A percentile compares a stretch with the other conserved stretches of the same genome.
Evolutionary conservation across 1,284 basidiomycete genomes (phyloP).

Genomic region (Puccinia hordei): DNA sequence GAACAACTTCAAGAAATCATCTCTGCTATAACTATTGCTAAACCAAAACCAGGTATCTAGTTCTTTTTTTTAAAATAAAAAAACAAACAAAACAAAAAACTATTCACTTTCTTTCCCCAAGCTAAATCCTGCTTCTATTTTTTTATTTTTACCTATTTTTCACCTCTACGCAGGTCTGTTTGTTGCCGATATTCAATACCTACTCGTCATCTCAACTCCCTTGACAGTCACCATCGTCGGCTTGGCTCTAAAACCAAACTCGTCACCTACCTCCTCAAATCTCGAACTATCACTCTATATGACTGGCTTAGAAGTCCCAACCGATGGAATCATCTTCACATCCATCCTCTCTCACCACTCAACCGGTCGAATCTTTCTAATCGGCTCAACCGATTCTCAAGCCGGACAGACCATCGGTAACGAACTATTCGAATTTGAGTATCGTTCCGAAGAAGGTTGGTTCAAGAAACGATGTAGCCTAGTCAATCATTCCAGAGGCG

Average conservation of each 20-base stretch:
- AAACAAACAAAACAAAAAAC: conserved; percentile 65
- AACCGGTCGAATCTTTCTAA: conserved; percentile 86
- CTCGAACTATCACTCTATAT: conserved; percentile 84
- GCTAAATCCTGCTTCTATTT: background rate
- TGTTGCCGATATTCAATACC: conserved; percentile 83
- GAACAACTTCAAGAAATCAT: conserved; percentile 90
- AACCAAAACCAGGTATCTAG: conserved; percentile 56
- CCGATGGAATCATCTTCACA: conserved; percentile 73
- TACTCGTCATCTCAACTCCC: conserved; percentile 88
- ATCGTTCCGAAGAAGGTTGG: conserved; percentile 89
- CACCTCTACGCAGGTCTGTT: conserved; percentile 81
- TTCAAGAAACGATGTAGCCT: conserved; percentile 76
- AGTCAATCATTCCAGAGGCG: conserved; percentile 68
- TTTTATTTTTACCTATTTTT: no score
- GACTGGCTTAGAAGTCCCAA: conserved; percentile 78
- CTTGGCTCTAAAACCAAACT: conserved; percentile 67
- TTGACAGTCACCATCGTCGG: conserved; percentile 82
- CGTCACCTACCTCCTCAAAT: conserved; percentile 58
- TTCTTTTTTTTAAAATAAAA: conserved; percentile 53
- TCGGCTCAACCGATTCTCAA: conserved; percentile 47
- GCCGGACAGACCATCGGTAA: conserved; percentile 65
- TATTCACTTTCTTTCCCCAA: conserved; percentile 58
- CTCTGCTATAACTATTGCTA: conserved; percentile 64
- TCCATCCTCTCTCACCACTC: conserved; percentile 73
- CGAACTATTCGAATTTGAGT: conserved; percentile 87